phyloP scores from a whole-genome alignment of 1,139 yeast genomes.

The Wickerhamomyces sp. region DNA sequence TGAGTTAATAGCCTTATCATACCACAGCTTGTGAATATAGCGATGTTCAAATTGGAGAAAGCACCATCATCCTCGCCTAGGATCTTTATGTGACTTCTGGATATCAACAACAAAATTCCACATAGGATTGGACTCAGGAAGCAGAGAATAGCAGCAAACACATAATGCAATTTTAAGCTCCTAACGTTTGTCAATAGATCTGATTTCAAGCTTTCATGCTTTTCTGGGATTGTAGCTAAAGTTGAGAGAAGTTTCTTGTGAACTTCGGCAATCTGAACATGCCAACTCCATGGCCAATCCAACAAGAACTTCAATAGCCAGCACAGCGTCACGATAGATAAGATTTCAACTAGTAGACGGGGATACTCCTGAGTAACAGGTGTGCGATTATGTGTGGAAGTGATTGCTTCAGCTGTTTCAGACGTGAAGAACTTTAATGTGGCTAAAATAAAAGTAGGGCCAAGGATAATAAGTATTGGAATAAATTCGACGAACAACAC shows the following conservation, averaged over 20 bases:
- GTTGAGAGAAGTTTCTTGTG: not conserved
- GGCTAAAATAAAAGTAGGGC: not conserved
- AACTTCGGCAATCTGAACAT: conserved; percentile 3
- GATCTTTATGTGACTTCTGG: conserved; percentile 3
- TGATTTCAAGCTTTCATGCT: not conserved
- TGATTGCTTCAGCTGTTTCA: not conserved
- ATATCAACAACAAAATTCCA: conserved; percentile 1
- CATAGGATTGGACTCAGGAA: conserved; percentile 7
- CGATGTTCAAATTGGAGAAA: conserved; percentile 9
- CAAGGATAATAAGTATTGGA: conserved; percentile 1
- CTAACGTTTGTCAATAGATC: not conserved
- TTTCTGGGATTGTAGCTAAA: not conserved
- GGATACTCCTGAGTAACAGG: too few species aligned
- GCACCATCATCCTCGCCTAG: conserved; percentile 2
- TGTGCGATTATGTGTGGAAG: too few species aligned
- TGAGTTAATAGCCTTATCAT: conserved; percentile 3
- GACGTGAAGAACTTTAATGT: not conserved
- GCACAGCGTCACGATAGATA: conserved; percentile 4
- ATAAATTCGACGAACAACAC: not conserved
- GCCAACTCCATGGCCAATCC: conserved; percentile 11
- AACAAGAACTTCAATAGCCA: conserved; percentile 5
- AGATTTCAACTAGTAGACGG: conserved; percentile 1
- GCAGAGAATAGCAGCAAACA: conserved; percentile 1
- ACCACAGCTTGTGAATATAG: conserved; percentile 4
- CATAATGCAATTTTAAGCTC: conserved; percentile 1